Evolutionary conservation across 108 stramenopile species (phyloP).

Genomic region (Stephanodiscus triporus): DNA sequence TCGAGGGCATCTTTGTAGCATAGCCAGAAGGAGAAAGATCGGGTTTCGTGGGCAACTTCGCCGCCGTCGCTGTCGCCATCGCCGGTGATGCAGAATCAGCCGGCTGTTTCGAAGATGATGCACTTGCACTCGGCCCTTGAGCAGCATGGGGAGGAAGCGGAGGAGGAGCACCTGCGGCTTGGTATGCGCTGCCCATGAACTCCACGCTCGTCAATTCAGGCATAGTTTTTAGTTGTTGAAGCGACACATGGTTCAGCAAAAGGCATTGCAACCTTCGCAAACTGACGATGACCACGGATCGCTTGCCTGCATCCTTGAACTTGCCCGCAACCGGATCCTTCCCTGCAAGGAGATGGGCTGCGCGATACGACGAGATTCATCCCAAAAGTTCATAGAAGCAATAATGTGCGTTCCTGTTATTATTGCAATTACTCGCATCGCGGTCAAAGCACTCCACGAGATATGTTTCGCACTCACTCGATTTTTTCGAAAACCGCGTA

Average conservation of each 20-base stretch:
- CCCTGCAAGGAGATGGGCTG: slow-evolving; percentile 33
- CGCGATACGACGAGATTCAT: neutral
- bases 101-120: neutral
- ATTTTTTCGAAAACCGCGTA: slow-evolving; percentile 31
- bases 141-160: neutral
- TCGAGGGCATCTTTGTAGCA: neutral
- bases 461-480: slow-evolving; percentile 30
- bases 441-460: neutral
- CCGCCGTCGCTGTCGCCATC: neutral
- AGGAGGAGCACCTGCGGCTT: slow-evolving; percentile 10
- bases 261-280: slow-evolving; percentile 31
- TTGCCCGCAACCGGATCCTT: slow-evolving; percentile 15
- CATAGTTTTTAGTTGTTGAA: slow-evolving; percentile 15
- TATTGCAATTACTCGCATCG: no score
- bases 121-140: neutral
- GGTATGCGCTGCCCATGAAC: slow-evolving; percentile 23
- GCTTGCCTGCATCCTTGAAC: slow-evolving; percentile 31
- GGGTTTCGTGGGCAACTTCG: neutral
- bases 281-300: slow-evolving; percentile 25
- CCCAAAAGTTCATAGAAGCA: neutral
- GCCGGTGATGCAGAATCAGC: neutral
- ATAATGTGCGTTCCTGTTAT: neutral
- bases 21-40: neutral
- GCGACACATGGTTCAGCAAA: slow-evolving; percentile 30
- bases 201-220: slow-evolving; percentile 24